phyloP scores from a whole-genome alignment of 2,329 filamentous ascomycete species.

The Coniochaeta sp. region DNA sequence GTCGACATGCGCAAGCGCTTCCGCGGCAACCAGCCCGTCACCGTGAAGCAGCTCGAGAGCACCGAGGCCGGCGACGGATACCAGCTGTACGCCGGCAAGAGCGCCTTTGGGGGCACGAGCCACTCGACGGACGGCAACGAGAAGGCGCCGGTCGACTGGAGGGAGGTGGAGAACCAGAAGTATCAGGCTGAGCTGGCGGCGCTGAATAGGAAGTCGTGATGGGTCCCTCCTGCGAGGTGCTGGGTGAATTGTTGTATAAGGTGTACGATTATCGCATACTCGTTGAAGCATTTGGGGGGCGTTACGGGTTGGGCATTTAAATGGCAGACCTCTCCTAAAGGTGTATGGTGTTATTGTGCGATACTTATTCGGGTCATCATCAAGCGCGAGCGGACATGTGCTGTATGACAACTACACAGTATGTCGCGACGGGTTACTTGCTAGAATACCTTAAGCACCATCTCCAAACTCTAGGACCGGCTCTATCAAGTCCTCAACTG shows the following conservation, averaged over 20 bases:
- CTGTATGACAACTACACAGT: too few species aligned
- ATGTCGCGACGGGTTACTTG: too few species aligned
- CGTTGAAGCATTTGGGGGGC: background rate
- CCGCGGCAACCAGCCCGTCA: constrained; percentile 82
- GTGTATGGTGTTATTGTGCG: background rate
- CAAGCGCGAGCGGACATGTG: too few species aligned
- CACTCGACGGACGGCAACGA: constrained; percentile 63
- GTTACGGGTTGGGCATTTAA: background rate
- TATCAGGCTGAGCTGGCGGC: constrained; percentile 33
- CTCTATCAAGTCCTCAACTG: too few species aligned
- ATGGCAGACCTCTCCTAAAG: background rate
- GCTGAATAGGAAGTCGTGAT: constrained; percentile 7
- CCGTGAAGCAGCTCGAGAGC: constrained; percentile 53
- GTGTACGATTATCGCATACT: background rate
- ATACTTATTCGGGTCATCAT: too few species aligned
- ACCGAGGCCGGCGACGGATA: constrained; percentile 52
- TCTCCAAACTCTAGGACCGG: too few species aligned
- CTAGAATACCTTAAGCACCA: too few species aligned
- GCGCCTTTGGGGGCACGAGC: constrained; percentile 58
- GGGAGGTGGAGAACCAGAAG: constrained; percentile 57
- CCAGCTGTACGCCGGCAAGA: constrained; percentile 73
- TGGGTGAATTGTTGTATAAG: background rate
- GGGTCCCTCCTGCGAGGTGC: background rate
- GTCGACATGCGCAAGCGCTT: constrained; percentile 99
- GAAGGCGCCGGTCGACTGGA: constrained; percentile 51